phyloP scores from a whole-genome alignment of 2,329 filamentous ascomycete species.

The Colletotrichum musae region DNA sequence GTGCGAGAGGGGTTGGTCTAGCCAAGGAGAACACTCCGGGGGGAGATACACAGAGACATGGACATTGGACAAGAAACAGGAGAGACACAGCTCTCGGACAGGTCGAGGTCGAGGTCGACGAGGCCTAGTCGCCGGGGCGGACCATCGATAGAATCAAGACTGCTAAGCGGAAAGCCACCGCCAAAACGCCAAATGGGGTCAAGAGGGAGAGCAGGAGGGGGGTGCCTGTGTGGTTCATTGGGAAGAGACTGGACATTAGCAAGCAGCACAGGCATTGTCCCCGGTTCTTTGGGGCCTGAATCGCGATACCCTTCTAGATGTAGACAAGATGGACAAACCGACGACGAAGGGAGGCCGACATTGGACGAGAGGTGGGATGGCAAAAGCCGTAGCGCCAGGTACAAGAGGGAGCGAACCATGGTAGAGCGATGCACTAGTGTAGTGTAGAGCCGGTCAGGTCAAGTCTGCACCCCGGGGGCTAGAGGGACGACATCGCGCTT shows the following conservation, averaged over 20 bases:
- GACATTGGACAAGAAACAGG: not conserved
- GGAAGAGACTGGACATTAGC: not conserved
- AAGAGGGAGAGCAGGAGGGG: too few species aligned
- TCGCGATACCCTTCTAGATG: slow-evolving; percentile 6
- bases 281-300: slow-evolving; percentile 15
- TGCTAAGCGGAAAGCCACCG: slow-evolving; percentile 29
- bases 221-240: not conserved
- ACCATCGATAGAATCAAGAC: slow-evolving; percentile 26
- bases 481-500: slow-evolving; percentile 16
- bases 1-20: too few species aligned
- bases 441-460: too few species aligned
- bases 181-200: slow-evolving; percentile 15
- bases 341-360: slow-evolving; percentile 2
- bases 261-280: slow-evolving; percentile 24
- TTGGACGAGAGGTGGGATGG: not conserved
- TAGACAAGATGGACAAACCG: slow-evolving; percentile 6
- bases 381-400: slow-evolving; percentile 29
- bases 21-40: too few species aligned
- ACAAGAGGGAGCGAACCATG: slow-evolving; percentile 21
- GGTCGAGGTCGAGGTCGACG: slow-evolving; percentile 7
- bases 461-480: too few species aligned
- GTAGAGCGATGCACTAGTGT: too few species aligned
- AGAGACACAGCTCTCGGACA: slow-evolving; percentile 15
- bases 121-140: slow-evolving; percentile 11
- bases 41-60: not conserved